Evolutionary conservation across 208 protist species (phyloP).

Genomic region (Trypanosomatidae sp.): DNA sequence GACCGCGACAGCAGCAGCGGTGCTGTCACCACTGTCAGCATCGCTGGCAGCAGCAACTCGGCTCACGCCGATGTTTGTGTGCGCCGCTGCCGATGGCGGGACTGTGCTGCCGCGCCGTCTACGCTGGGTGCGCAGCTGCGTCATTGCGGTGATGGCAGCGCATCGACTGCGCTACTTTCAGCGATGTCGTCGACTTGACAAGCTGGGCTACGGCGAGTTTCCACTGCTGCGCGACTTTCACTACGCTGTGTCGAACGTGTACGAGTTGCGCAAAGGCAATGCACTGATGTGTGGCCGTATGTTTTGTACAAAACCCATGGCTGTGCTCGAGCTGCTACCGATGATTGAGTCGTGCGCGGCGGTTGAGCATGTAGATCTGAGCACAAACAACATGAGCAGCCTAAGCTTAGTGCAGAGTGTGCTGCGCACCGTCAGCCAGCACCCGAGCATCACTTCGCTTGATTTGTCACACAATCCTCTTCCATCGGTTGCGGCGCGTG

Average conservation of each 20-base stretch:
- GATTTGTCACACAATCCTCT: slow-evolving; percentile 72
- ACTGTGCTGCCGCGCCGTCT: neutral
- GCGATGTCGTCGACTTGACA: slow-evolving; percentile 22
- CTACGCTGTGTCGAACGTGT: slow-evolving; percentile 39
- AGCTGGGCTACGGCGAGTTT: slow-evolving; percentile 23
- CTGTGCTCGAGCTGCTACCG: slow-evolving; percentile 38
- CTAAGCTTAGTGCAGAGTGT: slow-evolving; percentile 53
- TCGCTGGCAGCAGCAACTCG: neutral
- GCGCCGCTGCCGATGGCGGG: neutral
- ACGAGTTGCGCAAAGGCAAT: slow-evolving; percentile 5
- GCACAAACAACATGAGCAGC: slow-evolving; percentile 65
- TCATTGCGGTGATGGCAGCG: slow-evolving; percentile 39
- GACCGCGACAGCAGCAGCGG: slow-evolving; percentile 21
- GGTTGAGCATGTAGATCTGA: slow-evolving; percentile 47
- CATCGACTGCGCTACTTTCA: slow-evolving; percentile 58
- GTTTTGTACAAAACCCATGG: slow-evolving; percentile 33
- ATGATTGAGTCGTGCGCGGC: slow-evolving; percentile 46
- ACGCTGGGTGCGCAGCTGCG: slow-evolving; percentile 12
- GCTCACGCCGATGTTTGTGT: neutral
- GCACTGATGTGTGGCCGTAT: slow-evolving; percentile 48
- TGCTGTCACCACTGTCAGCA: neutral
- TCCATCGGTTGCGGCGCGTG: slow-evolving; percentile 52
- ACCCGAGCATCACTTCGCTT: slow-evolving; percentile 38
- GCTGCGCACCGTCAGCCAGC: slow-evolving; percentile 22
- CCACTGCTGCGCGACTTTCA: slow-evolving; percentile 41